phyloP scores from a whole-genome alignment of 495 filamentous ascomycete species.

The Collariella sp. region DNA sequence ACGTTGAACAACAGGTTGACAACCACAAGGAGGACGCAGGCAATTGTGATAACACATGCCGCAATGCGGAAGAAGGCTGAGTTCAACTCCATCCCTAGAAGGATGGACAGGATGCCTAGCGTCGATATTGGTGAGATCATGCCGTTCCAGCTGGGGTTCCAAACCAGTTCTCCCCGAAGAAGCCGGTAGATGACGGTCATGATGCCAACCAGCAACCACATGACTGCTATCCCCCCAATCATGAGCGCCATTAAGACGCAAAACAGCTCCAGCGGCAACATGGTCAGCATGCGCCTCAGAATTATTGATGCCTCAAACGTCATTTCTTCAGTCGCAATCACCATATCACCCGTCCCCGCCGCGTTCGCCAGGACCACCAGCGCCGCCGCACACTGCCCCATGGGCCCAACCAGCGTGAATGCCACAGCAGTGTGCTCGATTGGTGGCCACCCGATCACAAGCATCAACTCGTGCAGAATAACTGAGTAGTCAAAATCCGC shows the following conservation, averaged over 20 bases:
- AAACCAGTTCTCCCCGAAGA: constrained; percentile 1
- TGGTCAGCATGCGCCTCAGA: neutral
- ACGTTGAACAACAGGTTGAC: constrained; percentile 4
- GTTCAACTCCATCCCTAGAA: constrained; percentile 2
- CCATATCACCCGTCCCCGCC: neutral
- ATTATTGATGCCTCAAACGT: neutral
- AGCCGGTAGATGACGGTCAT: neutral
- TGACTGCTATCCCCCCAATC: constrained; percentile 5
- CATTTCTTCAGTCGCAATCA: neutral
- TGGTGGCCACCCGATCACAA: constrained; percentile 10
- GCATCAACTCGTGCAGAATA: constrained; percentile 12
- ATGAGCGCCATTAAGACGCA: constrained; percentile 10
- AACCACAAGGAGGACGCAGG: neutral
- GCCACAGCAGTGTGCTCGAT: neutral
- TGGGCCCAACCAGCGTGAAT: constrained; percentile 11
- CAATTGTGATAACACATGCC: constrained; percentile 5
- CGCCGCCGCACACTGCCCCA: constrained; percentile 10
- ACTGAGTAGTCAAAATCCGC: constrained; percentile 4
- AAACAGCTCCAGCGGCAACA: neutral
- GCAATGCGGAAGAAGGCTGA: constrained; percentile 9
- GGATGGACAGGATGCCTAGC: constrained; percentile 2
- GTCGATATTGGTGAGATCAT: constrained; percentile 2
- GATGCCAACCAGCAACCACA: constrained; percentile 10
- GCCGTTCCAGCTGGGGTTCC: constrained; percentile 8
- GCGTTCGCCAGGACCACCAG: constrained; percentile 9